These are phyloP conservation scores for Dentiscutata heterogama DNA, from an alignment of 371 early-diverging fungal genomes.

Conservation along the genomic window DNA sequence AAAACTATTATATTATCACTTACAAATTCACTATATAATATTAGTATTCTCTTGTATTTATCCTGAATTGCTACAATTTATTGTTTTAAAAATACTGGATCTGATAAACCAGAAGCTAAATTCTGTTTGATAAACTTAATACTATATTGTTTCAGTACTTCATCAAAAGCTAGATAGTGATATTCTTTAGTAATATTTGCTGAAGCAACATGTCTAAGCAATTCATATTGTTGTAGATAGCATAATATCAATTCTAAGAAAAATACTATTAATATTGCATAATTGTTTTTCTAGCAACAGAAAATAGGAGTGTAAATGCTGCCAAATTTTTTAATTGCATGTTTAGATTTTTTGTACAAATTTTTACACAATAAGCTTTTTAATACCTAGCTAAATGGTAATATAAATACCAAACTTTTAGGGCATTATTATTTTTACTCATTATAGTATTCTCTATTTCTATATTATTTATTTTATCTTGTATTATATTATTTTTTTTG, in stretches of 20 bases:
- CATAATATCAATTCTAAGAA: not conserved
- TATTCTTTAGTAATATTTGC: constrained; percentile 4
- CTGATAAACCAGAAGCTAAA: not conserved
- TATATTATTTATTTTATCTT: constrained; percentile 1
- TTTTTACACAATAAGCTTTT: too few species aligned
- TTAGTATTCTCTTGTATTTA: too few species aligned
- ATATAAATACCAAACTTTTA: too few species aligned
- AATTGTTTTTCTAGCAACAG: constrained; percentile 8
- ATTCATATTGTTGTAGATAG: not conserved
- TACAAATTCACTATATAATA: too few species aligned
- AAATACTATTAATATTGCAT: not conserved
- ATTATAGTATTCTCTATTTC: not conserved
- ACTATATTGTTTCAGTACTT: not conserved
- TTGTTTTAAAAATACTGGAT: not conserved
- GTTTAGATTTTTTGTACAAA: too few species aligned
- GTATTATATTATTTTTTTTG: not conserved
- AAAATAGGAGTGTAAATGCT: too few species aligned
- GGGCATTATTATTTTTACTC: too few species aligned
- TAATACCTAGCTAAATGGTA: too few species aligned
- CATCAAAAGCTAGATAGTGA: not conserved
- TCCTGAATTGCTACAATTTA: not conserved
- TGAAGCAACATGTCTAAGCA: constrained; percentile 10
- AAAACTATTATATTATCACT: too few species aligned
- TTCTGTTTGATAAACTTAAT: constrained; percentile 37
- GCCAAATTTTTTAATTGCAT: too few species aligned